Conservation (phyloP, 768 basidiomycete species). For the Boletellus ananas region DNA sequence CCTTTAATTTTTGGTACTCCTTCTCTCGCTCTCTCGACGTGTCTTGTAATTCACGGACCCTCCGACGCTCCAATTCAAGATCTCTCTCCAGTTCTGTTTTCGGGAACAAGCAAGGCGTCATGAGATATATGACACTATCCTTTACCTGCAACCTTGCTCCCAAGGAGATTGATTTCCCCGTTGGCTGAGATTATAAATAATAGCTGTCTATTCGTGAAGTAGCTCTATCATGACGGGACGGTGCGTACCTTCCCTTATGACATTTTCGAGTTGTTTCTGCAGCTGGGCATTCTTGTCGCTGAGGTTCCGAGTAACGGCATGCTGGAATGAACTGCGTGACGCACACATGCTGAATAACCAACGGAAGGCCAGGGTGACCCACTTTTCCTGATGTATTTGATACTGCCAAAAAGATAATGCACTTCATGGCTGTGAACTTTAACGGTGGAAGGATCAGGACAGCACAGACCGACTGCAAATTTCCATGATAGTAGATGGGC, state of each 20-base stretch:
- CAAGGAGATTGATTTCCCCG: constrained; percentile 67
- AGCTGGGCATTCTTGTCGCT: constrained; percentile 80
- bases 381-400: constrained; percentile 85
- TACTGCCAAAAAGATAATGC: constrained; percentile 92
- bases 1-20: constrained; percentile 87
- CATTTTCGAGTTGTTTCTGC: constrained; percentile 83
- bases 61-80: constrained; percentile 74
- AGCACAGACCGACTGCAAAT: constrained; percentile 67
- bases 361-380: constrained; percentile 7
- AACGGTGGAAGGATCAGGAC: background rate
- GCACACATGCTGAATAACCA: background rate
- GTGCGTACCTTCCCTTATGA: constrained; percentile 71
- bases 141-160: constrained; percentile 62
- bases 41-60: constrained; percentile 70
- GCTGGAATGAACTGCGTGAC: constrained; percentile 58
- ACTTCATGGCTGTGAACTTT: constrained; percentile 33
- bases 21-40: constrained; percentile 72
- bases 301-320: constrained; percentile 74
- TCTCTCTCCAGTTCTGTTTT: constrained; percentile 71
- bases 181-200: constrained; percentile 49
- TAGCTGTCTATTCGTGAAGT: background rate
- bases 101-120: constrained; percentile 4
- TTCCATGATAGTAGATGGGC: constrained; percentile 71
- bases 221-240: background rate
- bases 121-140: background rate